phyloP scores from a whole-genome alignment of 1,139 yeast genomes.

The Hansenula lynferdii region DNA sequence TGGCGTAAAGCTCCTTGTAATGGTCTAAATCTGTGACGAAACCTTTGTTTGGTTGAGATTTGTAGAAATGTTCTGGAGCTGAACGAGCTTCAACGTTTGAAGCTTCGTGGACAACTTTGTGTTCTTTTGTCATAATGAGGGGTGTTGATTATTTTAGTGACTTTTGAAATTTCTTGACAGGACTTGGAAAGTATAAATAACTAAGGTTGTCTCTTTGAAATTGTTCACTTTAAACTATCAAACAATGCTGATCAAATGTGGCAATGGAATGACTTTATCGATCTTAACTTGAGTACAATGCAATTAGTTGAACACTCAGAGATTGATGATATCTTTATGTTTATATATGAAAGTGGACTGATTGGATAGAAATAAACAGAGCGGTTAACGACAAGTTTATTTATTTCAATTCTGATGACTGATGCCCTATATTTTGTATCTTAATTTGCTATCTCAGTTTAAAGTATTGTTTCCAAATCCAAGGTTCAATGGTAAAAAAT shows the following conservation, averaged over 20 bases:
- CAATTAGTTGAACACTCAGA: neutral
- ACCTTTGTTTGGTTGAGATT: constrained; percentile 61
- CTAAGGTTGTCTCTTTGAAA: too few relatives aligned
- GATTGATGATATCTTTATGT: neutral
- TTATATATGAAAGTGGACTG: constrained; percentile 1
- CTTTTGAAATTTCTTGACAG: too few relatives aligned
- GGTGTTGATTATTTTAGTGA: neutral
- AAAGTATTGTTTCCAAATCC: too few relatives aligned
- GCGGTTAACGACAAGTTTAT: neutral
- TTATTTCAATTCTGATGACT: too few relatives aligned
- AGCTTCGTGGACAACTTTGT: constrained; percentile 75
- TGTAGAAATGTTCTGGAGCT: constrained; percentile 73
- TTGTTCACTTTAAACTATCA: too few relatives aligned
- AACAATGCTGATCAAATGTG: neutral
- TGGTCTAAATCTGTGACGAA: constrained; percentile 53
- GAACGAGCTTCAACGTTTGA: constrained; percentile 55
- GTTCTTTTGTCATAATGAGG: constrained; percentile 10
- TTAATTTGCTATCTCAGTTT: too few relatives aligned
- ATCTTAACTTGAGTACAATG: neutral
- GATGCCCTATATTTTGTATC: too few relatives aligned
- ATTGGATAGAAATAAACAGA: neutral
- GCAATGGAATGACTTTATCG: neutral
- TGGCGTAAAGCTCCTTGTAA: constrained; percentile 65
- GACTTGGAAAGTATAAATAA: too few relatives aligned
- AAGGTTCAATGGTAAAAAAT: neutral